Base-by-base conservation (phyloP, 2,329 filamentous ascomycete species). In the Colletotrichum theobromicola region DNA sequence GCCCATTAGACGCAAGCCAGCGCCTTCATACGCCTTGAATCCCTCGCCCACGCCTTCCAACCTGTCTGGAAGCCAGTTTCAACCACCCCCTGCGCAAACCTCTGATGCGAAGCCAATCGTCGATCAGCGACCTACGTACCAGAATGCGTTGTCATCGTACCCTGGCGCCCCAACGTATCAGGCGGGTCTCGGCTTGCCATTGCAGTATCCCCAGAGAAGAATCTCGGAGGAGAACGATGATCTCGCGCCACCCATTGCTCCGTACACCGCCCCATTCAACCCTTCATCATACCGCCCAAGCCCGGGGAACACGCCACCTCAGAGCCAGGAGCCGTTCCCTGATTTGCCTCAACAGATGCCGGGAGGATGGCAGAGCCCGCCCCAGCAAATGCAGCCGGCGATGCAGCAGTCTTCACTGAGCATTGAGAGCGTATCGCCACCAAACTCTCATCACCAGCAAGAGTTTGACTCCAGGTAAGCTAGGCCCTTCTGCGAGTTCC, bases 1-100 rank as follows among this genome's bases (percentile, higher is more conserved):
- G 7, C 70, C 70, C 30, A 74, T 75, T 35, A 60, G 50, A 28
- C 70, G 73, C 28, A 75, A 75, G 60, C 73, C 73, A 3, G 73
- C 73, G 4, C 73, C 73, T 12, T 73, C 70, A 4, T 75, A 75
- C 50, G 61, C 64, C n/a, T 70, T 55, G 8, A 68, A 58, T 18
- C 26, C 58, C 32, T 68, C 72, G 13, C 69, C 69, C 42, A 55
- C 63, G 10, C 58, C 72, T 60, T 64, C 72, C 7, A 35, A 67
- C 16, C 21, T 60, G 34, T 68, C 63, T 8, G 58, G 55, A 21
- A 68, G 58, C 9, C 72, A 74, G n/a, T 67, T 55, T 13, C 70
- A 57, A 21, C 61, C 67, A n/a, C 35, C 71, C 4, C 46, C 72
- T 4, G 18, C 55, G 13, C 67, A 60, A 28, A 50, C 21, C 12